Conservation (phyloP, 2,329 filamentous ascomycete species). For the Exophiala alcalophila region DNA sequence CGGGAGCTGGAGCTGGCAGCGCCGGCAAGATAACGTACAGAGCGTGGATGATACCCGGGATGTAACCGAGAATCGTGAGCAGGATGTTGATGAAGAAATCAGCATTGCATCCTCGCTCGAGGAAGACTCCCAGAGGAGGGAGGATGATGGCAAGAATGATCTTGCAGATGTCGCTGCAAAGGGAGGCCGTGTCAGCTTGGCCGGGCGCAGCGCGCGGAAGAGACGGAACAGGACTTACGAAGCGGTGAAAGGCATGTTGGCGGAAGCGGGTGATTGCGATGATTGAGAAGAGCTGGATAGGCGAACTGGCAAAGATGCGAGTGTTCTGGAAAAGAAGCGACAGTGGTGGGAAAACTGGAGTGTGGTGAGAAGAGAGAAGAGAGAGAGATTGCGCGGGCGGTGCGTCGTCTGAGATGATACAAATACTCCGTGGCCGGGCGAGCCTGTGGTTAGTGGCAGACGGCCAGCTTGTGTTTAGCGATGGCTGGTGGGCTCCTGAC, state of each 20-base stretch:
- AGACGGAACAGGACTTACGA: slow-evolving; percentile 41
- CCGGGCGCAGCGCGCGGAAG: slow-evolving; percentile 16
- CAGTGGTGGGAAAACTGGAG: neutral
- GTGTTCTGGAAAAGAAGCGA: slow-evolving; percentile 4
- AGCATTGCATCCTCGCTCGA: slow-evolving; percentile 83
- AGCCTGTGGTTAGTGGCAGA: too few species aligned
- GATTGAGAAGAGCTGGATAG: neutral
- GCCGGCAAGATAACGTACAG: too few species aligned
- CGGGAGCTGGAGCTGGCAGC: too few species aligned
- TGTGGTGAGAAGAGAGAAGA: neutral
- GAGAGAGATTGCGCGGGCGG: slow-evolving; percentile 12
- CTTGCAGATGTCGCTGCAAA: slow-evolving; percentile 68
- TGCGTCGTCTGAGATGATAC: too few species aligned
- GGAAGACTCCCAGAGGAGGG: slow-evolving; percentile 87
- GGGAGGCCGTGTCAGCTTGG: slow-evolving; percentile 17
- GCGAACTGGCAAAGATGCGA: slow-evolving; percentile 7
- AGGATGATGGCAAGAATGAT: slow-evolving; percentile 86
- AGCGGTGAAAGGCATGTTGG: slow-evolving; percentile 52
- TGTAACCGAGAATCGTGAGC: slow-evolving; percentile 72
- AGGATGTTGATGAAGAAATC: slow-evolving; percentile 92
- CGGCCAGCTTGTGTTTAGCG: too few species aligned
- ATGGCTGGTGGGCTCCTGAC: too few species aligned
- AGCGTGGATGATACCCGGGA: slow-evolving; percentile 87
- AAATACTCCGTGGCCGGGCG: too few species aligned
- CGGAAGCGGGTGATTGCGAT: slow-evolving; percentile 11